A percentile compares a stretch with the other conserved stretches of the same genome.
phyloP scores from a whole-genome alignment of 2,329 filamentous ascomycete genomes.

The Cladosporium velox region DNA sequence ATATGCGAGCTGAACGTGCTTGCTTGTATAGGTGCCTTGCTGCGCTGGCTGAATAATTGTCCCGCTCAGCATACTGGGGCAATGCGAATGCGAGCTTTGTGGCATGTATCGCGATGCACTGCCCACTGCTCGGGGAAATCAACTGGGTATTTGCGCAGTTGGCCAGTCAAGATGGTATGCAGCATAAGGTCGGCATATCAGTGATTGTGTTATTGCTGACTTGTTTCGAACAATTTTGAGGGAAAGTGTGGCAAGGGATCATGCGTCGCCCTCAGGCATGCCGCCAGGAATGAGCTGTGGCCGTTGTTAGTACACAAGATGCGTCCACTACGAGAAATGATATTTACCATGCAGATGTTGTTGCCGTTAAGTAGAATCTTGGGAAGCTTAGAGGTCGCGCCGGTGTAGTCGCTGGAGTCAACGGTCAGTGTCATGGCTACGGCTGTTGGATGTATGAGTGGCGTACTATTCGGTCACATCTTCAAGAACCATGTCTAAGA shows the following conservation, averaged over 20 bases:
- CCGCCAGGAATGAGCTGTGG: slow-evolving; percentile 30
- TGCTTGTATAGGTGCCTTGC: not conserved
- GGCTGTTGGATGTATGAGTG: slow-evolving; percentile 28
- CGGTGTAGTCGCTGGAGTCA: slow-evolving; percentile 76
- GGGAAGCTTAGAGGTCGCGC: slow-evolving; percentile 81
- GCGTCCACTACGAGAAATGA: not conserved
- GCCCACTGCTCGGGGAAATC: not conserved
- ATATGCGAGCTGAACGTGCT: not conserved
- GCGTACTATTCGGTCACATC: slow-evolving; percentile 91
- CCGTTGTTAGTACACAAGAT: not conserved
- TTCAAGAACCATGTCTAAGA: slow-evolving; percentile 93
- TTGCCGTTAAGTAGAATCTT: slow-evolving; percentile 98
- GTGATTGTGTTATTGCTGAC: not conserved
- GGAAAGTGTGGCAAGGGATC: slow-evolving; percentile 6
- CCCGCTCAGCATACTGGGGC: not conserved
- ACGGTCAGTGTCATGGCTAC: slow-evolving; percentile 10
- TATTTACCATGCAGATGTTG: slow-evolving; percentile 95
- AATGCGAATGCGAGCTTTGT: slow-evolving; percentile 14
- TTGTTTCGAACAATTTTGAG: not conserved
- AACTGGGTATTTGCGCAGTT: not conserved
- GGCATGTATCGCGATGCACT: not conserved
- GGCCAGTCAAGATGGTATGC: not conserved
- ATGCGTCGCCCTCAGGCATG: slow-evolving; percentile 27
- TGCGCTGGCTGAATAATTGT: slow-evolving; percentile 1
- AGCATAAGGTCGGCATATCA: not conserved